Evolutionary conservation across 202 grass and related monocot genomes (phyloP).

Genomic region (Panicum virgatum): DNA sequence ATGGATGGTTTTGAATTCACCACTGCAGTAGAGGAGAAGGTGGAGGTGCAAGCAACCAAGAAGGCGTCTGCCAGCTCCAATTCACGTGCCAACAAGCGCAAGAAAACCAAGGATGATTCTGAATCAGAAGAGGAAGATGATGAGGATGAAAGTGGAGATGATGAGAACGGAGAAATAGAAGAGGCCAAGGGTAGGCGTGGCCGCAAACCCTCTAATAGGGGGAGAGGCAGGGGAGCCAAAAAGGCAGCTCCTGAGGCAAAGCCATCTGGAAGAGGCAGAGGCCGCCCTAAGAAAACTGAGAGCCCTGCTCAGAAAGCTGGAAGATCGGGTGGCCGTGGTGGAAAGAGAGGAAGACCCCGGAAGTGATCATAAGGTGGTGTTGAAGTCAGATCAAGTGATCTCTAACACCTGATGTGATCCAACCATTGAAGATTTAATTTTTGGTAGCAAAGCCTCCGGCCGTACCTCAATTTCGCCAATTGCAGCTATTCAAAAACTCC

Average conservation of each 20-base stretch:
- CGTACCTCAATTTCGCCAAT: not conserved
- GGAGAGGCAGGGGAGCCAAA: constrained; percentile 60
- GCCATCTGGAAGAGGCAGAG: constrained; percentile 51
- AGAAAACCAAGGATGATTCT: constrained; percentile 52
- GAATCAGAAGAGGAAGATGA: constrained; percentile 55
- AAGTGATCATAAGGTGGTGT: constrained; percentile 38
- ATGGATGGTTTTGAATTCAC: constrained; percentile 34
- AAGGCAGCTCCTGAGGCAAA: constrained; percentile 34
- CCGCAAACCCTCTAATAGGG: constrained; percentile 47
- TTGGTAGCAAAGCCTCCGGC: constrained; percentile 12
- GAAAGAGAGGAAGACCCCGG: constrained; percentile 40
- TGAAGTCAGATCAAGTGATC: constrained; percentile 29
- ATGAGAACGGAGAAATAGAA: constrained; percentile 40
- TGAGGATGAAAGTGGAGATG: constrained; percentile 39
- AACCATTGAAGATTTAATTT: constrained; percentile 24
- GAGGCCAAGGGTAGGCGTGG: constrained; percentile 38
- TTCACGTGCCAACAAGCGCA: constrained; percentile 63
- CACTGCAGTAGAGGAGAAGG: constrained; percentile 35
- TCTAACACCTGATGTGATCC: constrained; percentile 39
- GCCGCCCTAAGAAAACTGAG: constrained; percentile 53
- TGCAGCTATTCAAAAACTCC: not conserved
- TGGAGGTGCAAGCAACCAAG: constrained; percentile 39
- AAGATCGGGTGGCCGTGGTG: constrained; percentile 42
- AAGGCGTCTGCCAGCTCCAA: constrained; percentile 47
- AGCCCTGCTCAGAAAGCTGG: constrained; percentile 36